Percentiles rank a stretch among this genome's conserved stretches.
phyloP scores from a whole-genome alignment of 306 rosid species.

The Fragaria nilgerrensis region DNA sequence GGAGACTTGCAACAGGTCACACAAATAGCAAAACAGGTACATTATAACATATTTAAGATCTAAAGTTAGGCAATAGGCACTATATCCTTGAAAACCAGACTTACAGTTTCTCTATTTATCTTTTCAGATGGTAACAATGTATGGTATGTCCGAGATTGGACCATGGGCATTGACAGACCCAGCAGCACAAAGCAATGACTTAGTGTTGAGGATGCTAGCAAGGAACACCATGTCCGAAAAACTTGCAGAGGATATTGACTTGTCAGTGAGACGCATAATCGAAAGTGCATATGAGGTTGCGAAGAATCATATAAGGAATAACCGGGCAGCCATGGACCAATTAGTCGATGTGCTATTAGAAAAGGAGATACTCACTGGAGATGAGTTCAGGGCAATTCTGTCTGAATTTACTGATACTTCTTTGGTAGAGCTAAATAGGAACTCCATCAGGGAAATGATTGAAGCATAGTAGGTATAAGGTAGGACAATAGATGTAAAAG shows the following conservation, averaged over 20 bases:
- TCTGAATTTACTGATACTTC: constrained; percentile 52
- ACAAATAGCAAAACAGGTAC: constrained; percentile 63
- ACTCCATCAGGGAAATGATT: constrained; percentile 37
- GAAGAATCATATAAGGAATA: constrained; percentile 50
- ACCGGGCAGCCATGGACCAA: constrained; percentile 61
- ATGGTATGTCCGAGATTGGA: constrained; percentile 85
- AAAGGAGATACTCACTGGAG: constrained; percentile 62
- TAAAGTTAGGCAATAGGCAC: background rate
- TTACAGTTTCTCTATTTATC: background rate
- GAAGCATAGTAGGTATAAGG: constrained; percentile 29
- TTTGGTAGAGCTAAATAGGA: constrained; percentile 26
- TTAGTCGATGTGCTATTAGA: constrained; percentile 63
- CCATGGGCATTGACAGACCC: constrained; percentile 71
- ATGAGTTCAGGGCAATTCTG: constrained; percentile 64
- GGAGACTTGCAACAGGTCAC: constrained; percentile 74
- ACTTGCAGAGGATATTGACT: constrained; percentile 66
- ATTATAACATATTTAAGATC: background rate
- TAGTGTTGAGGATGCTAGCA: constrained; percentile 69
- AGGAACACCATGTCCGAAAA: constrained; percentile 75
- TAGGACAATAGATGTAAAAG: background rate
- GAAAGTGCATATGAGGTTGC: constrained; percentile 62
- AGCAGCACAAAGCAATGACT: constrained; percentile 47
- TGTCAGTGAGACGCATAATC: constrained; percentile 38
- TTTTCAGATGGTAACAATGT: constrained; percentile 66
- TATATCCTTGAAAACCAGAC: background rate